phyloP scores from a whole-genome alignment of 257 asterid genomes.

The Nicotiana benthamiana region DNA sequence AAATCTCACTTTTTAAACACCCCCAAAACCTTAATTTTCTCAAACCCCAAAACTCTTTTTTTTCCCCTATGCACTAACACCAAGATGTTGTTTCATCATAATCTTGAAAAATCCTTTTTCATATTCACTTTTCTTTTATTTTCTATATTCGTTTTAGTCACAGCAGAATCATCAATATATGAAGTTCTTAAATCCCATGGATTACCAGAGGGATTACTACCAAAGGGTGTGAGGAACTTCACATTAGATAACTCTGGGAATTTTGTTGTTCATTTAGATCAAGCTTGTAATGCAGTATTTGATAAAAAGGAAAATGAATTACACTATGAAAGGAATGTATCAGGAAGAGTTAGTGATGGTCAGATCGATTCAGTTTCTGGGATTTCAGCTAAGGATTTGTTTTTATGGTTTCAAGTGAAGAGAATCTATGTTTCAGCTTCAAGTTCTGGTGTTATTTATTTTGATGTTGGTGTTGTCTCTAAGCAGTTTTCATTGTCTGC shows the following conservation, averaged over 20 bases:
- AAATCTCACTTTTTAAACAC: not conserved
- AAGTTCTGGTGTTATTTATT: constrained; percentile 87
- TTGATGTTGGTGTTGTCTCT: constrained; percentile 86
- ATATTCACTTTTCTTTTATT: constrained; percentile 15
- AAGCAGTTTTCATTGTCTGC: constrained; percentile 86
- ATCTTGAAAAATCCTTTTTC: constrained; percentile 14
- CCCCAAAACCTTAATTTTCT: not conserved
- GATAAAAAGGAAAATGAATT: constrained; percentile 46
- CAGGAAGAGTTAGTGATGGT: constrained; percentile 57
- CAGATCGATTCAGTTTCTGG: constrained; percentile 70
- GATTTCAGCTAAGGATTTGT: constrained; percentile 89
- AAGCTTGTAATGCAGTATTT: constrained; percentile 80
- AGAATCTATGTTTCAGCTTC: constrained; percentile 86
- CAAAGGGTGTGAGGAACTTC: constrained; percentile 72
- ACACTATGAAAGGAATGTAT: constrained; percentile 59
- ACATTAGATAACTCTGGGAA: constrained; percentile 53
- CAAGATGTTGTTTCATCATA: constrained; percentile 9
- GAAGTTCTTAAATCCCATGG: constrained; percentile 58
- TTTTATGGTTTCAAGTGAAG: constrained; percentile 85
- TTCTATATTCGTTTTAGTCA: constrained; percentile 8
- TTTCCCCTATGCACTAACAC: not conserved
- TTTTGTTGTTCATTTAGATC: constrained; percentile 65
- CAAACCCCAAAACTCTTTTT: not conserved
- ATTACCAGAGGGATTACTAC: constrained; percentile 81
- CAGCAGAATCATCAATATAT: constrained; percentile 43